Evolutionary conservation across 2,329 filamentous ascomycete species (phyloP).

Genomic region (Fusarium sp.): DNA sequence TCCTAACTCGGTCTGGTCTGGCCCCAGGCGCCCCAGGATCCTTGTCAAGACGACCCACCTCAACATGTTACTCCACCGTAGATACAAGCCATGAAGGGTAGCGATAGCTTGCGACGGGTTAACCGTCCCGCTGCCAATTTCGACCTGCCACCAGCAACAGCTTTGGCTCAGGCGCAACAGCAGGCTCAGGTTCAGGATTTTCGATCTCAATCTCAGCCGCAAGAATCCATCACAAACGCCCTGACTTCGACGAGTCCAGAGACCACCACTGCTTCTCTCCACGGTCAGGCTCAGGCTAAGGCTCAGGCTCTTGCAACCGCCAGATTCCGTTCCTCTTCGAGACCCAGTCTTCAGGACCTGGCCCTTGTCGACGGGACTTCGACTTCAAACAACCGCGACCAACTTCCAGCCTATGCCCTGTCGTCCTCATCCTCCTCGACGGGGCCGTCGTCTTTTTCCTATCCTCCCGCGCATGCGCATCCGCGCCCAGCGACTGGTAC

Average conservation of each 20-base stretch:
- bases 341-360: conserved; percentile 42
- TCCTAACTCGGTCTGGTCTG: conserved; percentile 23
- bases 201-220: conserved; percentile 34
- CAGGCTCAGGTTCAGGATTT: conserved; percentile 24
- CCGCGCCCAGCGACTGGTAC: conserved; percentile 2
- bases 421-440: conserved; percentile 36
- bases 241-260: conserved; percentile 13
- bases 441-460: conserved; percentile 38
- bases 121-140: conserved; percentile 44
- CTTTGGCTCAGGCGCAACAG: conserved; percentile 27
- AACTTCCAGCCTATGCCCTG: conserved; percentile 36
- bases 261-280: conserved; percentile 14
- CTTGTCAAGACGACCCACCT: conserved; percentile 44
- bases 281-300: conserved; percentile 6
- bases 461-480: conserved; percentile 31
- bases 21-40: conserved; percentile 29
- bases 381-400: conserved; percentile 26
- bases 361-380: conserved; percentile 30
- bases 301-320: conserved; percentile 34
- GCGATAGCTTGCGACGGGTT: conserved; percentile 46
- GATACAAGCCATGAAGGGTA: conserved; percentile 45
- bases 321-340: conserved; percentile 42
- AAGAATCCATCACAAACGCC: conserved; percentile 13
- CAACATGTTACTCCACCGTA: conserved; percentile 48
- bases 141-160: conserved; percentile 38